Evolutionary conservation across 345 rosid genomes (phyloP).

Genomic region (Camelina laxa): DNA sequence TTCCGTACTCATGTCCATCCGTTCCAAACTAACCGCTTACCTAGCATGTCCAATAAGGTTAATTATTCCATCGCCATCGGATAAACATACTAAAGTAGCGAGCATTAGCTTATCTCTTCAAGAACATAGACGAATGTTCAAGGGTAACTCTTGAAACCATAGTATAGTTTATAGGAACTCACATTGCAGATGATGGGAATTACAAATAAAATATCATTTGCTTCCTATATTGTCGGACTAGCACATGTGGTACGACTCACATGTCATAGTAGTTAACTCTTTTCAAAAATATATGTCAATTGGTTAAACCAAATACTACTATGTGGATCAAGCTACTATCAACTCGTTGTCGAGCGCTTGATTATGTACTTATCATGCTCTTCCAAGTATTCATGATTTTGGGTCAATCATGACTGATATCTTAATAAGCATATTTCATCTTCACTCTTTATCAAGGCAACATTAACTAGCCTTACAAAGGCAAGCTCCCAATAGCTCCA

Average conservation of each 20-base stretch:
- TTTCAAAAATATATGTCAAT: neutral
- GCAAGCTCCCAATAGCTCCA: too few species aligned
- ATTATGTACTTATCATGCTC: neutral
- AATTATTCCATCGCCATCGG: constrained; percentile 1
- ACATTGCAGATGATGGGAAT: neutral
- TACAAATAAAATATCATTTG: neutral
- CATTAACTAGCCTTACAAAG: neutral
- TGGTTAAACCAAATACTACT: neutral
- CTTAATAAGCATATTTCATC: neutral
- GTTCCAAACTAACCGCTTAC: constrained; percentile 7
- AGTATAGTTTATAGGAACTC: neutral
- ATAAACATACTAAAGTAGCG: constrained; percentile 7
- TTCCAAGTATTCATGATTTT: neutral
- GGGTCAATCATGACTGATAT: neutral
- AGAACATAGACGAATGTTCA: too few species aligned
- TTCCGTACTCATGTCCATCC: neutral
- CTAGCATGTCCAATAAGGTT: neutral
- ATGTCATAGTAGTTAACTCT: neutral
- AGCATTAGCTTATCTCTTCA: too few species aligned
- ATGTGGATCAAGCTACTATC: neutral
- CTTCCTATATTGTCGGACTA: neutral
- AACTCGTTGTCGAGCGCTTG: neutral
- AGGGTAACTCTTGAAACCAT: too few species aligned
- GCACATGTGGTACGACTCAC: constrained; percentile 3
- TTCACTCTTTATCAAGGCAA: neutral